phyloP scores from a whole-genome alignment of 2,329 filamentous ascomycete species.

The Orbilia javanica region DNA sequence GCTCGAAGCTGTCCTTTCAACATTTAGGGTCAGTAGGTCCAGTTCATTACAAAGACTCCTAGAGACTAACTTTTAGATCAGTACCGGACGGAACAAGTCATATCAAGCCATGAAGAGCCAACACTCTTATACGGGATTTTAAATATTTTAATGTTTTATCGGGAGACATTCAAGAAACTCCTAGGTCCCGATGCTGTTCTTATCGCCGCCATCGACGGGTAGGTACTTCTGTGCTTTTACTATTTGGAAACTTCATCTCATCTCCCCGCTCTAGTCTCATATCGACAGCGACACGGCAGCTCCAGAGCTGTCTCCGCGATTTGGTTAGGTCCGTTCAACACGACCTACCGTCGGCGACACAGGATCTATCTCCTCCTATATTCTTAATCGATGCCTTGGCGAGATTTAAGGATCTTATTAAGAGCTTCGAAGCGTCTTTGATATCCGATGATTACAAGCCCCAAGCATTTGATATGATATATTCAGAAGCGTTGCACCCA shows the following conservation, averaged over 20 bases:
- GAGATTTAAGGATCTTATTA: constrained; percentile 81
- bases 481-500: constrained; percentile 85
- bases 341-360: constrained; percentile 77
- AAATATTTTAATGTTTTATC: constrained; percentile 91
- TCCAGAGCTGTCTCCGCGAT: constrained; percentile 83
- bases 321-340: constrained; percentile 80
- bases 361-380: constrained; percentile 80
- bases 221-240: neutral
- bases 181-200: constrained; percentile 78
- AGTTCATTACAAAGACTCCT: neutral
- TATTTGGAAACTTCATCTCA: neutral
- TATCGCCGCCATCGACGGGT: constrained; percentile 73
- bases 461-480: constrained; percentile 78
- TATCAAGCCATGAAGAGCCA: constrained; percentile 91
- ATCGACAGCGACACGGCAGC: constrained; percentile 82
- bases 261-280: constrained; percentile 71
- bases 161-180: constrained; percentile 83
- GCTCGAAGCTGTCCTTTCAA: constrained; percentile 60
- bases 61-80: constrained; percentile 19
- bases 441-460: constrained; percentile 72
- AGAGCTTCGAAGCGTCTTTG: constrained; percentile 86
- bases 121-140: constrained; percentile 89
- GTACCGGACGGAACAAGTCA: constrained; percentile 82
- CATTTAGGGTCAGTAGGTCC: constrained; percentile 57
- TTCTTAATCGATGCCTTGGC: constrained; percentile 86